Evolutionary conservation across 331 rosid genomes (phyloP), one percentile per base, ranked within the genome.

Genomic region (Malus hybrid): DNA sequence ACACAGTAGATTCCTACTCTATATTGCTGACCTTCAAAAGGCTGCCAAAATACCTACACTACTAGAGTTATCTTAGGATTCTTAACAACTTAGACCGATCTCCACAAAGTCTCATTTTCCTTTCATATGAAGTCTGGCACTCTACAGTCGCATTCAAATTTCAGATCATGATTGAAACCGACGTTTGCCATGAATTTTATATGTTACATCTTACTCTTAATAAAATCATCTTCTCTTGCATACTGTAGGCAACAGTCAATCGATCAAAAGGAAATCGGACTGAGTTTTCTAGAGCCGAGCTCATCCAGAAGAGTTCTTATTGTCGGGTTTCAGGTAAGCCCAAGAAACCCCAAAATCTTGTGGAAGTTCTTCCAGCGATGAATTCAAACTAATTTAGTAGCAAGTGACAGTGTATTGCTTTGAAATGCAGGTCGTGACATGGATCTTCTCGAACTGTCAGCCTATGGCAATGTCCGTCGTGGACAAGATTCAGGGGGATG

Each of bases 401-500:
- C 57, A 19, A 71, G 50, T 34, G 70, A 66, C 18, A 2, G 15
- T 5, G 5, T 71, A 76, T 81, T 64, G 39, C 67, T 69, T 71
- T 74, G 72, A 72, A 60, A 76, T 85, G 80, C 83, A 89, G 98
- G 83, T 75, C 87, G 97, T 68, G 97, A 92, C 68, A 90, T 95
- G 99, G 99, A 95, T 84, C 93, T 95, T 67, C 77, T 92, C 59
- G 99, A 95, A 80, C 79, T 92, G 64, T 92, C 97, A 18, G 98
- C 97, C 65, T 92, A 79, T 70, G 98, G 98, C 56, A 92, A 83
- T 71, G 94, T 90, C 4, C 93, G 83, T 57, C 90, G 70, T 4
- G 92, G 87, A 71, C 93, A 76, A 48, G 96, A 95, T 76, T 85
- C 90, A 3, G 89, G 97, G 29, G 97, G 99, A 33, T 92, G 98